Evolutionary conservation across 495 filamentous ascomycete species (phyloP), one percentile per base, ranked within the genome.

Genomic region (Aspergillus haitiensis): DNA sequence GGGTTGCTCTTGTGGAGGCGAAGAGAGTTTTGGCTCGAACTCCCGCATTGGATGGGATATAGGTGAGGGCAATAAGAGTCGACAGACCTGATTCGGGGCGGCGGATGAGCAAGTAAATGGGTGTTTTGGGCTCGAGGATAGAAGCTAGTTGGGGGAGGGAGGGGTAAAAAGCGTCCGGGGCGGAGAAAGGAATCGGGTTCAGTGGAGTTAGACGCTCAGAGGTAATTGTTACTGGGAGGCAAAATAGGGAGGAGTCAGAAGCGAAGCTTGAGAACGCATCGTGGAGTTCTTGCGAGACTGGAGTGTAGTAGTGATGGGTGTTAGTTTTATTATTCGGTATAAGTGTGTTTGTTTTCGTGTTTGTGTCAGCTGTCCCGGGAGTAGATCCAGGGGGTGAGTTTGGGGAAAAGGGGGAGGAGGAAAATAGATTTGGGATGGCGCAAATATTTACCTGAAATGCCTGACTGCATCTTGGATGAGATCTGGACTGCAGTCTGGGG

Each of bases 1-100:
- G 80, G 0, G 92, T 93, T 55, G 93, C 79, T 40, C 92, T 84
- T 15, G 94, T 96, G 42, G 89, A 85, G 36, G 94, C 93, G 73
- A 97, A 96, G 52, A 98, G 84, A 81, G 92, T 98, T 82, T 98
- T 98, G 64, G 93, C 88, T 42, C 94, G 88, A 40, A 98, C 94
- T 15, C 89, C 89, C 6, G 94, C 93, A 55, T 88, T 74, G 69
- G 92, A 90, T 4, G 94, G 94, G 46, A 98, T 90, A 70, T 96
- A 97, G 34, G 94, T 93, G 46, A 97, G 76, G 47, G 89, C 89
- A 53, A 92, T 73, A 60, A 94, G 86, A 15, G 73, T 66, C 56
- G 79, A 78, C 1, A 67, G 58, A 18, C 70, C 68, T 18, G 76
- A 70, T 40, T 80, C 70, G 58, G 86, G 81, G 34, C 86, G 84